Percentiles rank a stretch among this genome's conserved stretches.
Conservation (phyloP, 1,284 basidiomycete genomes). For the Melampsora larici-populina region DNA sequence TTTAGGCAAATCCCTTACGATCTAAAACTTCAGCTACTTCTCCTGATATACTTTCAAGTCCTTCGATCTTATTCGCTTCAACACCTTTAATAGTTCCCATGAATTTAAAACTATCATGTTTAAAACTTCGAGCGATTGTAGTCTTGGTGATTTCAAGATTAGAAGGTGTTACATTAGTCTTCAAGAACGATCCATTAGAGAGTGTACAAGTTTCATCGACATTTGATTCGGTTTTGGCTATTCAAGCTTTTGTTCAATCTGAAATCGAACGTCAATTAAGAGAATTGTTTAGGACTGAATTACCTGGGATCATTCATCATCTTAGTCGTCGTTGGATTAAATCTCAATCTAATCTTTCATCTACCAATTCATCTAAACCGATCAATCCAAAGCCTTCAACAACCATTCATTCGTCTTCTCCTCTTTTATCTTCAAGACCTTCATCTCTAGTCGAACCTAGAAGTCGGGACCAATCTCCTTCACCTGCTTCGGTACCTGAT, state of each 20-base stretch:
- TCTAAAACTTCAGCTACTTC: constrained; percentile 64
- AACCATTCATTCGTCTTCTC: constrained; percentile 23
- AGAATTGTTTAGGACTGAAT: constrained; percentile 96
- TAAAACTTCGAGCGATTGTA: constrained; percentile 90
- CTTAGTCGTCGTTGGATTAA: constrained; percentile 86
- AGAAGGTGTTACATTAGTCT: constrained; percentile 97
- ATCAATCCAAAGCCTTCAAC: constrained; percentile 48
- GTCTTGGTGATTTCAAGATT: constrained; percentile 94
- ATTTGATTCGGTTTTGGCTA: constrained; percentile 96
- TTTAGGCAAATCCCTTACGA: constrained; percentile 87
- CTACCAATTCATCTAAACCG: constrained; percentile 48
- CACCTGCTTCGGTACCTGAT: constrained; percentile 61
- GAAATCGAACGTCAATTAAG: constrained; percentile 95
- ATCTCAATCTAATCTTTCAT: constrained; percentile 61
- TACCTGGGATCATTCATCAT: constrained; percentile 94
- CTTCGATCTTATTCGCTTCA: constrained; percentile 82
- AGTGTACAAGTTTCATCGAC: constrained; percentile 96
- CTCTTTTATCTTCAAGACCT: neutral
- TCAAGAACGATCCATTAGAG: constrained; percentile 98
- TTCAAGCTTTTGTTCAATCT: too few relatives aligned
- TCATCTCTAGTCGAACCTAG: constrained; percentile 41
- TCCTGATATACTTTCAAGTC: constrained; percentile 66
- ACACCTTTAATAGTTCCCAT: constrained; percentile 94
- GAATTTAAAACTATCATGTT: constrained; percentile 91
- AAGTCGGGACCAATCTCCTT: constrained; percentile 26